Evolutionary conservation across 164 flowering plant genomes (phyloP), one percentile per base, ranked within the genome.

Genomic region (Cinnamomum micranthum): DNA sequence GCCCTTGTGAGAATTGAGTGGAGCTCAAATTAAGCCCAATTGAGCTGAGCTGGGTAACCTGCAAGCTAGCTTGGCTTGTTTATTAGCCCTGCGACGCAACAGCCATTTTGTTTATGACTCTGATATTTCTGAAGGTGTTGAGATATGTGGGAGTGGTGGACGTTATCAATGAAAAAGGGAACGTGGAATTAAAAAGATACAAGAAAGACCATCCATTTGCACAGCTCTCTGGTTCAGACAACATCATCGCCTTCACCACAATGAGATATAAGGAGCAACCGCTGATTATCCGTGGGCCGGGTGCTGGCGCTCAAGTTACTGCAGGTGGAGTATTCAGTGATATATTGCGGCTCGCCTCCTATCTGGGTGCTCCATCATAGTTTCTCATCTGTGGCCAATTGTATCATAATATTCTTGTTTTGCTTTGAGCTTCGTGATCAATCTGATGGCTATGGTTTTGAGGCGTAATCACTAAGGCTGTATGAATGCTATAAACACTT

Each of bases 81-180:
- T 13, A 59, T 17, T 17, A n/a, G 19, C n/a, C 47, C 9, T 7
- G 7, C 11, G 47, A 41, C 2, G 9, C 23, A 28, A 27, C n/a
- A 1, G 2, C 20, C 20, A 27, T 67, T 4, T 19, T 23, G 33
- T 65, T 65, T 67, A 33, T 27, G n/a, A 67, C 70, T 28, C 70
- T 28, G 67, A 64, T 67, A 19, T 19, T 33, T 67, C 10, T 67
- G 70, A 77, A 94, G 98, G 98, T 94, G 22, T 71, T 94, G 88
- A 88, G 98, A 82, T 94, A 90, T 62, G 98, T 94, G 33, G 98
- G 98, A 50, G 94, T 92, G 72, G 97, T 94, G 74, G 98, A 94
- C 82, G 91, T 83, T 71, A 78, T 83, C 27, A 86, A 87, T 17
- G 65, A 81, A 65, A 82, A 83, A 77, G 98, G 98, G 17, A n/a